Percentiles rank a stretch among this genome's conserved stretches.
phyloP scores from a whole-genome alignment of 306 rosid species.

The Psophocarpus tetragonolobus region DNA sequence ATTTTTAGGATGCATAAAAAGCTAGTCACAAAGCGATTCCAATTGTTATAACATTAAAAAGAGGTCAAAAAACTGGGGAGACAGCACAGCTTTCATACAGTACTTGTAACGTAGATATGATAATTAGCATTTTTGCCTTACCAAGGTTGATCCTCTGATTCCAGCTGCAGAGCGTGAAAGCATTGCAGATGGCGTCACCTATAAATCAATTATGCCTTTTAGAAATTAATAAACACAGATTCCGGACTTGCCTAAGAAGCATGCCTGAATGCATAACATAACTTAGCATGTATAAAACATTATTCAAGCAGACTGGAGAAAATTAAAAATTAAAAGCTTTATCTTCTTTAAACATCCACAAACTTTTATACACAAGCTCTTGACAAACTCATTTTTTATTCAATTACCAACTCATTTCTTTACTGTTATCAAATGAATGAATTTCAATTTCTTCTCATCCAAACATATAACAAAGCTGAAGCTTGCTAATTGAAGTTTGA shows the following conservation, averaged over 20 bases:
- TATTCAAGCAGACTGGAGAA: constrained; percentile 1
- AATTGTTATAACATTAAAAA: neutral
- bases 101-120: constrained; percentile 5
- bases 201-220: constrained; percentile 15
- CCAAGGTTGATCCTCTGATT: constrained; percentile 93
- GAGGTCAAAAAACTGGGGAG: neutral
- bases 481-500: constrained; percentile 12
- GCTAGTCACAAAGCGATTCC: neutral
- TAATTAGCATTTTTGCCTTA: constrained; percentile 38
- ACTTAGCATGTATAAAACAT: neutral
- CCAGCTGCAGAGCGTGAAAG: constrained; percentile 94
- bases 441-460: neutral
- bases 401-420: neutral
- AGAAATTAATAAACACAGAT: neutral
- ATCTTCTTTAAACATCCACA: constrained; percentile 22
- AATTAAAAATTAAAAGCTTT: neutral
- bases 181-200: constrained; percentile 94
- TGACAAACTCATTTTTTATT: constrained; percentile 9
- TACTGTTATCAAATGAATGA: constrained; percentile 17
- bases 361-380: constrained; percentile 19
- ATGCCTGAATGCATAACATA: neutral
- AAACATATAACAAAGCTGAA: neutral
- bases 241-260: constrained; percentile 11
- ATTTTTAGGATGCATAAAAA: neutral
- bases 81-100: constrained; percentile 1